These are phyloP conservation scores for Naganishia randhawae DNA, from an alignment of 768 basidiomycete genomes.

Conservation along the genomic window DNA sequence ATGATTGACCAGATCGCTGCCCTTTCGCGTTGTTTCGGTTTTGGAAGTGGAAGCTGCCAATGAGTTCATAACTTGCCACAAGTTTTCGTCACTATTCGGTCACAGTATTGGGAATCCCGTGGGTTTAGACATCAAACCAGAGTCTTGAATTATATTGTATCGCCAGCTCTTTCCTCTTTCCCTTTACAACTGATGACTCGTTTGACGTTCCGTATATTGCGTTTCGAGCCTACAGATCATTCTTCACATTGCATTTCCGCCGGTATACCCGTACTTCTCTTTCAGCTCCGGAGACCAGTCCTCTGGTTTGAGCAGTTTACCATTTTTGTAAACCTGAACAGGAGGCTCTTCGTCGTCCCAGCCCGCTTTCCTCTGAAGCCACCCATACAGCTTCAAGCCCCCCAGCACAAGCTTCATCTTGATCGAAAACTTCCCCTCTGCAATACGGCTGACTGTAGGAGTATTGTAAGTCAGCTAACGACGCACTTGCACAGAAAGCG, in stretches of 20 bases:
- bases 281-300: constrained; percentile 12
- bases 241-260: not conserved
- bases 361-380: constrained; percentile 11
- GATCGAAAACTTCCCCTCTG: not conserved
- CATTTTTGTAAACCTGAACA: constrained; percentile 1
- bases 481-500: not conserved
- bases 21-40: no score
- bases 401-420: not conserved
- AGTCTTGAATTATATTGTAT: not conserved
- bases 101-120: not conserved
- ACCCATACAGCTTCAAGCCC: not conserved
- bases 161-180: not conserved
- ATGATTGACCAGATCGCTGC: not conserved
- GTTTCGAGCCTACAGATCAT: not conserved
- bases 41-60: no score
- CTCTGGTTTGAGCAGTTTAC: not conserved
- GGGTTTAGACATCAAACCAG: not conserved
- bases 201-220: not conserved
- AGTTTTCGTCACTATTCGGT: not conserved
- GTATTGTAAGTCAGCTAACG: not conserved
- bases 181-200: not conserved
- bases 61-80: no score
- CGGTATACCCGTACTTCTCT: constrained; percentile 1
- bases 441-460: not conserved
- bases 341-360: constrained; percentile 14